Percentiles rank a stretch among this genome's conserved stretches.
Conservation (phyloP, 176 grass and related monocot species). For the Ananas comosus region DNA sequence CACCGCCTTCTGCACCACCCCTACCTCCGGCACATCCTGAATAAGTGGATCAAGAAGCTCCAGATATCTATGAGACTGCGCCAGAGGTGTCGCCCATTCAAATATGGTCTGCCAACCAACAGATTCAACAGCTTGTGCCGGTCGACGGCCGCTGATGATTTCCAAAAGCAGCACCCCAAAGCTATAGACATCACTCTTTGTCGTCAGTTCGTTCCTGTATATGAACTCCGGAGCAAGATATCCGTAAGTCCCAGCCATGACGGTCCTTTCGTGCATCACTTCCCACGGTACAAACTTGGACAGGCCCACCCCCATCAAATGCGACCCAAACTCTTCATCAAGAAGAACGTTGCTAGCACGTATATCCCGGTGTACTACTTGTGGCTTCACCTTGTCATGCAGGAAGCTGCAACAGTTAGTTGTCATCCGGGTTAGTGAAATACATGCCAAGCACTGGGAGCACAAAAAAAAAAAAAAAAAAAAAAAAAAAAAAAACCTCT, state of each 20-base stretch:
- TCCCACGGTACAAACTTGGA: slow-evolving; percentile 98
- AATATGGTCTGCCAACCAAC: slow-evolving; percentile 93
- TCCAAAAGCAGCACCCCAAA: slow-evolving; percentile 89
- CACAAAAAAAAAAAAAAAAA: not conserved
- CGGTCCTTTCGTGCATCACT: slow-evolving; percentile 93
- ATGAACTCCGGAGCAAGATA: slow-evolving; percentile 96
- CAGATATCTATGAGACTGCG: slow-evolving; percentile 71
- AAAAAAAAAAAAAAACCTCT: not conserved
- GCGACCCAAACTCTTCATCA: slow-evolving; percentile 88
- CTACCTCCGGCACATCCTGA: slow-evolving; percentile 57
- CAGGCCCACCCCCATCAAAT: slow-evolving; percentile 87
- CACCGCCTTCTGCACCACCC: slow-evolving; percentile 79
- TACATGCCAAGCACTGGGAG: not conserved
- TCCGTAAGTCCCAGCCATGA: slow-evolving; percentile 78
- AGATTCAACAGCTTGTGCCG: slow-evolving; percentile 69
- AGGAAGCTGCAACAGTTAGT: slow-evolving; percentile 45
- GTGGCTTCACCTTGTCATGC: slow-evolving; percentile 96
- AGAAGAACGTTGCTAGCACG: slow-evolving; percentile 87
- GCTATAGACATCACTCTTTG: slow-evolving; percentile 94
- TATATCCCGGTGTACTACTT: slow-evolving; percentile 96
- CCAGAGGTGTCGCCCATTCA: slow-evolving; percentile 88
- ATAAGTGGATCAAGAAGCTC: slow-evolving; percentile 90
- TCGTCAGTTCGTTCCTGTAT: slow-evolving; percentile 92
- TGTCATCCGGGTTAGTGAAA: not conserved
- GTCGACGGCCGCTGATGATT: slow-evolving; percentile 74